phyloP scores from a whole-genome alignment of 73 alveolate species.

The Halteria grandinella region DNA sequence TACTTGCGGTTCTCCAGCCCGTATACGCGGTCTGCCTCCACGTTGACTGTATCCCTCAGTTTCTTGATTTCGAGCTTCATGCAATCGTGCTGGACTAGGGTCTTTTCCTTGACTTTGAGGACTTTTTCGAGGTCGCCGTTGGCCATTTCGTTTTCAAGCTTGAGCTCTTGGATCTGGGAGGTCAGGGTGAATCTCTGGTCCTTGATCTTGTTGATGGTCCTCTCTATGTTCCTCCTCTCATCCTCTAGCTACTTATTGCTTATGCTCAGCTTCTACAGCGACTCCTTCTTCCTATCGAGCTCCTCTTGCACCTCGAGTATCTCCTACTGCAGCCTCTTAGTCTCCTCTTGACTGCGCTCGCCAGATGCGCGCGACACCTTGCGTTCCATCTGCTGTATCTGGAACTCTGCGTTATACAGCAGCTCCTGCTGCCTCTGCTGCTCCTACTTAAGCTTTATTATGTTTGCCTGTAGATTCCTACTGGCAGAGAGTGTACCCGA shows the following conservation, averaged over 20 bases:
- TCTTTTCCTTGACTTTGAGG: constrained; percentile 91
- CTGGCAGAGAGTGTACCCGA: constrained; percentile 95
- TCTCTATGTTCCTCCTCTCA: constrained; percentile 89
- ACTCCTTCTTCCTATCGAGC: constrained; percentile 73
- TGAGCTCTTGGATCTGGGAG: constrained; percentile 91
- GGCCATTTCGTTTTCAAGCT: constrained; percentile 96
- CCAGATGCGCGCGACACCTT: constrained; percentile 92
- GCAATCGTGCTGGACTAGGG: constrained; percentile 96
- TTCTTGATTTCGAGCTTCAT: constrained; percentile 98
- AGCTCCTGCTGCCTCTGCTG: constrained; percentile 92
- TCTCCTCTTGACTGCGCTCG: constrained; percentile 94
- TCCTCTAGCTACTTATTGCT: constrained; percentile 82
- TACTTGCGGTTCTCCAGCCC: constrained; percentile 95
- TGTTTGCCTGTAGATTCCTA: constrained; percentile 91
- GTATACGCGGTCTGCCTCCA: constrained; percentile 93
- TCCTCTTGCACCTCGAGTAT: constrained; percentile 82
- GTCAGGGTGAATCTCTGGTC: constrained; percentile 80
- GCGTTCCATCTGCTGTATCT: constrained; percentile 97
- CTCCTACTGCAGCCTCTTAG: constrained; percentile 84
- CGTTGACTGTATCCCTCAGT: constrained; percentile 90
- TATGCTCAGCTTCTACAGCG: constrained; percentile 62
- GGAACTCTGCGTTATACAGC: constrained; percentile 95
- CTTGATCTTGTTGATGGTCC: constrained; percentile 76
- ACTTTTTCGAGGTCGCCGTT: constrained; percentile 91
- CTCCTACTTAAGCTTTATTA: constrained; percentile 94